A percentile compares a stretch with the other conserved stretches of the same genome.
These are phyloP conservation scores for Microdochium bolleyi DNA, from an alignment of 2,329 filamentous ascomycete genomes.

Conservation along the genomic window DNA sequence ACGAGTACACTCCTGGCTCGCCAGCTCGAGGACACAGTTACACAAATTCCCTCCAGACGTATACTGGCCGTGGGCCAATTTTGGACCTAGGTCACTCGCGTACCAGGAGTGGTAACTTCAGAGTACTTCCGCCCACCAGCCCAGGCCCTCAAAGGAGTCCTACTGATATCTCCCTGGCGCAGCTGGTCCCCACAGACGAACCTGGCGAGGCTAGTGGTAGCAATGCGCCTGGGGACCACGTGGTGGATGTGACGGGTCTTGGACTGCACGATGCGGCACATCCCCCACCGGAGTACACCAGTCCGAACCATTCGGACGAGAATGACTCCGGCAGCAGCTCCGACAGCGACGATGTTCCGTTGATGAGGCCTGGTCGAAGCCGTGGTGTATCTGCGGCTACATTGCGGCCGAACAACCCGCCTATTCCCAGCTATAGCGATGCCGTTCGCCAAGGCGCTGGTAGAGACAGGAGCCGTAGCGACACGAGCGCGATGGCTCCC, in stretches of 20 bases:
- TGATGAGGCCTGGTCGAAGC: conserved; percentile 42
- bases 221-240: conserved; percentile 27
- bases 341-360: conserved; percentile 45
- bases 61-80: conserved; percentile 26
- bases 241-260: conserved; percentile 27
- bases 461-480: conserved; percentile 35
- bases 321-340: conserved; percentile 47
- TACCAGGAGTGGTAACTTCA: conserved; percentile 70
- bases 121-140: conserved; percentile 68
- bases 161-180: conserved; percentile 91
- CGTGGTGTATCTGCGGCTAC: conserved; percentile 41
- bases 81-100: conserved; percentile 60
- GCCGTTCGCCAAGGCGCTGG: conserved; percentile 52
- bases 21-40: conserved; percentile 34
- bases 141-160: conserved; percentile 85
- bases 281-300: conserved; percentile 66
- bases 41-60: conserved; percentile 35
- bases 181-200: conserved; percentile 64
- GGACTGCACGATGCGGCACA: conserved; percentile 48
- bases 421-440: conserved; percentile 78
- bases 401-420: conserved; percentile 38
- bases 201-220: conserved; percentile 61
- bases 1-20: conserved; percentile 35
- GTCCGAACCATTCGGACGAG: conserved; percentile 55
- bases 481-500: conserved; percentile 7